phyloP scores from a whole-genome alignment of 345 rosid genomes.

The Mangifera indica region DNA sequence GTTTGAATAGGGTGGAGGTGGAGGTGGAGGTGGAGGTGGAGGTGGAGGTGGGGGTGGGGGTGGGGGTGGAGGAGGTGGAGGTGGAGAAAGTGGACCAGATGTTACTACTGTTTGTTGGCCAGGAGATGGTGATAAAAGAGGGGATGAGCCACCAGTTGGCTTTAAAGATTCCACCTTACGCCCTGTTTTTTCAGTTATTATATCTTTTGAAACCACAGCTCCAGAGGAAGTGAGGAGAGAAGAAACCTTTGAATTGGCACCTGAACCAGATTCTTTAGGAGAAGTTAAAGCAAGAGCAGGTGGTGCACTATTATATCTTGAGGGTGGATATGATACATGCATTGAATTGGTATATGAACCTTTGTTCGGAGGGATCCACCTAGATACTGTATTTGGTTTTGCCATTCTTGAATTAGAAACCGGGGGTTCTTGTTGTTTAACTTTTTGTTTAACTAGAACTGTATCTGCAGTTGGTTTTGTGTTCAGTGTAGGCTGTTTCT shows the following conservation, averaged over 20 bases:
- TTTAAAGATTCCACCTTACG: slow-evolving; percentile 29
- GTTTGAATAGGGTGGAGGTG: slow-evolving; percentile 8
- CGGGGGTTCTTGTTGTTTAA: slow-evolving; percentile 59
- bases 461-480: slow-evolving; percentile 55
- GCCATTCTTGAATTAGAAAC: slow-evolving; percentile 57
- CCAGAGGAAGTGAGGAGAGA: slow-evolving; percentile 25
- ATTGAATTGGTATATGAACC: slow-evolving; percentile 73
- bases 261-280: slow-evolving; percentile 53
- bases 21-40: slow-evolving; percentile 28
- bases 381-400: slow-evolving; percentile 67
- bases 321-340: slow-evolving; percentile 79
- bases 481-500: slow-evolving; percentile 45
- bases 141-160: slow-evolving; percentile 37
- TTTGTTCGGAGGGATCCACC: slow-evolving; percentile 89
- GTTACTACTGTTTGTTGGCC: slow-evolving; percentile 29
- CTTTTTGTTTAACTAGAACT: slow-evolving; percentile 47
- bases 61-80: slow-evolving; percentile 24
- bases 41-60: slow-evolving; percentile 30
- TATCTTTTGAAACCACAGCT: slow-evolving; percentile 40
- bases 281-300: slow-evolving; percentile 52
- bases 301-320: slow-evolving; percentile 78
- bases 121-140: slow-evolving; percentile 31
- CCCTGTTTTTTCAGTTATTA: slow-evolving; percentile 18
- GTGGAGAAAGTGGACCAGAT: slow-evolving; percentile 31
- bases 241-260: slow-evolving; percentile 34